Evolutionary conservation across 345 rosid genomes (phyloP), one percentile per base, ranked within the genome.

Genomic region (Carallia pectinifolia): DNA sequence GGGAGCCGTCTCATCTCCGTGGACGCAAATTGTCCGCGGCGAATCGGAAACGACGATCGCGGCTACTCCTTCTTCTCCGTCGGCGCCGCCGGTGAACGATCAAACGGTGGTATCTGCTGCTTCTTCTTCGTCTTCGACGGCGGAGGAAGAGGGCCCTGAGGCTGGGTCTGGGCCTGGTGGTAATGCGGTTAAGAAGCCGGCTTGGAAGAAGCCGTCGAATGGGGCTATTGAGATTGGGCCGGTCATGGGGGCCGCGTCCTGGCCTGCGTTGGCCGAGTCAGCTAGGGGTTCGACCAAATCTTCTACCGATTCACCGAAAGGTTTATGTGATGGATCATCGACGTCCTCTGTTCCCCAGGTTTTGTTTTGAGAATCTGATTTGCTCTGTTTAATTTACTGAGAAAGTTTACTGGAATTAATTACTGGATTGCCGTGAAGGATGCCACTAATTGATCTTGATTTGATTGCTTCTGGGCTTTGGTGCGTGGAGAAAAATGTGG

Each of bases 221-320:
- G 86, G 87, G 36, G 73, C 80, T 30, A 73, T 77, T 48, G 89
- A 82, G 66, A 73, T 71, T 13, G 92, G 73, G 23, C 79, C 90
- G 39, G 91, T 83, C 38, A 84, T 92, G 72, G 97, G 77, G 66
- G 84, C 84, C 19, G 81, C 71, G 33, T 73, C 84, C 1, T 89
- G 97, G 97, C 97, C 97, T 4, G 77, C 84, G 23, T 74, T 92
- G 63, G 81, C 85, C 1, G 89, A 85, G 77, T 76, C 96, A 2
- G 82, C 90, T 39, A 85, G 86, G 77, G 75, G 68, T 79, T 68
- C 87, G 38, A 75, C 77, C 36, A 82, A 81, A 48, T 78, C 83
- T 0, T 63, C 83, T 44, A 69, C 80, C 6, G 88, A 81, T 68
- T 77, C 86, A 19, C 72, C 74, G 36, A 83, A 77, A 76, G 80